Conservation (phyloP, 148 eudicot genomes). For the Arctostaphylos glauca region DNA sequence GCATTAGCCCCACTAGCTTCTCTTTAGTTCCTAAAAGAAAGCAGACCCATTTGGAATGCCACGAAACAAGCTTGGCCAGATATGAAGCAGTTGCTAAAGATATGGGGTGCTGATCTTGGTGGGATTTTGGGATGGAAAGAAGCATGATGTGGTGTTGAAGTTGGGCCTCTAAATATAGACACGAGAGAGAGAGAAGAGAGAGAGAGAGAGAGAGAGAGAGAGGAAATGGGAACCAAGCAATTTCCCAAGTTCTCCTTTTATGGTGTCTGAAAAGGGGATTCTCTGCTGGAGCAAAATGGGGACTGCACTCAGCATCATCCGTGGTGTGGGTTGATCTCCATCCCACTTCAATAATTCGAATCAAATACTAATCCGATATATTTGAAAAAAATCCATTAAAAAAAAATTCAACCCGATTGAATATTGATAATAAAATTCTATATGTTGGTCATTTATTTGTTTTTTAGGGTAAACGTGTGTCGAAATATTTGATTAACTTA, state of each 20-base stretch:
- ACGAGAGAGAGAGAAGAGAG: not conserved
- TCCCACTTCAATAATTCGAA: no score
- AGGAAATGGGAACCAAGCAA: conserved; percentile 14
- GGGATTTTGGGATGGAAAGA: not conserved
- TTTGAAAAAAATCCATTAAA: no score
- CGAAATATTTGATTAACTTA: not conserved
- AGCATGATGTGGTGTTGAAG: conserved; percentile 23
- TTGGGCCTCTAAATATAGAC: conserved; percentile 20
- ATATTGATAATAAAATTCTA: no score
- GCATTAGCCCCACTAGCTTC: conserved; percentile 7
- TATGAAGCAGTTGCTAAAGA: not conserved
- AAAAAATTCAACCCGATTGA: no score
- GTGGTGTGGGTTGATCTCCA: not conserved
- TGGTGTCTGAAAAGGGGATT: conserved; percentile 24
- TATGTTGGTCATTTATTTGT: no score
- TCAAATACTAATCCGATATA: no score
- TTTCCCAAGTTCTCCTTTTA: conserved; percentile 15
- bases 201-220: not conserved
- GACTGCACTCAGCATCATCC: not conserved
- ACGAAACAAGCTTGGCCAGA: conserved; percentile 17
- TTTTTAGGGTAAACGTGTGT: no score
- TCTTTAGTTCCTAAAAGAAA: not conserved
- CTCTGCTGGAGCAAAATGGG: not conserved
- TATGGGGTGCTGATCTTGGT: not conserved
- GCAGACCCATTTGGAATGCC: not conserved